These are phyloP conservation scores for Corylus americana DNA, from an alignment of 306 rosid genomes.

Conservation along the genomic window DNA sequence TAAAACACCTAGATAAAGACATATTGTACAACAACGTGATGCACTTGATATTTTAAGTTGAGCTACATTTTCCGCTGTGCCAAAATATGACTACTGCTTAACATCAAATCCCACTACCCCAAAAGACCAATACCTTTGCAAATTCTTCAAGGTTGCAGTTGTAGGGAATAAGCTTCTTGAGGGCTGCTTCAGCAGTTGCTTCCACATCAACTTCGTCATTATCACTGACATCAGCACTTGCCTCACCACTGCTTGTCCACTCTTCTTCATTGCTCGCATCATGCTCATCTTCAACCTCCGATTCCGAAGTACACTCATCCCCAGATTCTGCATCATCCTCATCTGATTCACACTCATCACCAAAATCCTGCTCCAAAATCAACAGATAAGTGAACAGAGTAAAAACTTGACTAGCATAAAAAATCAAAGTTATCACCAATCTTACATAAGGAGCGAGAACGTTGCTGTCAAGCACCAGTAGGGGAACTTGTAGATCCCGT, in stretches of 20 bases:
- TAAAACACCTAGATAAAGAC: conserved; percentile 11
- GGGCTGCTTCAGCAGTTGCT: conserved; percentile 78
- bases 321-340: conserved; percentile 68
- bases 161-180: conserved; percentile 71
- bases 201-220: conserved; percentile 70
- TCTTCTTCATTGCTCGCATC: conserved; percentile 74
- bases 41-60: conserved; percentile 11
- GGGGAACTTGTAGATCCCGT: conserved; percentile 76
- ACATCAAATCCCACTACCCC: background rate
- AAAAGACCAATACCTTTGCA: conserved; percentile 53
- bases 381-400: conserved; percentile 6
- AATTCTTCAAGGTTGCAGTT: conserved; percentile 43
- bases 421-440: conserved; percentile 17
- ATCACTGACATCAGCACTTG: conserved; percentile 73
- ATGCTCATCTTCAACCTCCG: conserved; percentile 79
- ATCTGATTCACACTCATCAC: conserved; percentile 83
- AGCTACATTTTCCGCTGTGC: conserved; percentile 4
- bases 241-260: conserved; percentile 77
- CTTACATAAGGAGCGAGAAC: conserved; percentile 92
- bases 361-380: conserved; percentile 68
- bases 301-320: conserved; percentile 68
- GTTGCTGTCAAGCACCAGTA: conserved; percentile 86
- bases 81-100: background rate
- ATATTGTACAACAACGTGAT: conserved; percentile 3
- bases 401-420: background rate